Conservation (phyloP, 2,329 filamentous ascomycete genomes). For the Raffaelea albimanens region DNA sequence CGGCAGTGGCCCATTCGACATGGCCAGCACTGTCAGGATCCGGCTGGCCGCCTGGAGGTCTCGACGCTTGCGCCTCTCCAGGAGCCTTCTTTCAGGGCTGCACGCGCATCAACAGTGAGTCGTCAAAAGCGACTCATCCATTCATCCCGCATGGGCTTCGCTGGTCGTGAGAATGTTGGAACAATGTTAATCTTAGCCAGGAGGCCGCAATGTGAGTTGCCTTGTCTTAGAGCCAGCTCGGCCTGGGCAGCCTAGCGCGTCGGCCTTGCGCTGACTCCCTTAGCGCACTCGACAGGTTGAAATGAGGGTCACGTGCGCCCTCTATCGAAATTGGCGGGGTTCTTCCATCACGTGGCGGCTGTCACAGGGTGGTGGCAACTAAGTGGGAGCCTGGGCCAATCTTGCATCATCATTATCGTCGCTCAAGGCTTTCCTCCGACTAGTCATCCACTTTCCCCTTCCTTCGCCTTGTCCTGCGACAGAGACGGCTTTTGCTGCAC, state of each 20-base stretch:
- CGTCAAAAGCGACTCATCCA: no score
- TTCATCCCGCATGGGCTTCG: no score
- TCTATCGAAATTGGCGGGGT: background rate
- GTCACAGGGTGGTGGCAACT: background rate
- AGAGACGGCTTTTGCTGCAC: background rate
- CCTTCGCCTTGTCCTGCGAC: background rate
- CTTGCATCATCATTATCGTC: slow-evolving; percentile 6
- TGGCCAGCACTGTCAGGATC: slow-evolving; percentile 14
- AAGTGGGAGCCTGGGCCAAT: slow-evolving; percentile 2
- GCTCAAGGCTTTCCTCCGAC: background rate
- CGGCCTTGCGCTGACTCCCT: no score
- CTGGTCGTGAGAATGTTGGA: no score
- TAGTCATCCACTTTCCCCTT: background rate
- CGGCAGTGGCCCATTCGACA: slow-evolving; percentile 53
- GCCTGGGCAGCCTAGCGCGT: no score
- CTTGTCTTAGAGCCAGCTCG: no score
- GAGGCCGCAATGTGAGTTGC: no score
- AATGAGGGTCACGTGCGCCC: background rate
- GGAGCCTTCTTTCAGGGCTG: no score
- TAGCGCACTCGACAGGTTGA: no score
- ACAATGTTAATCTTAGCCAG: no score
- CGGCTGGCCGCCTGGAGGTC: background rate
- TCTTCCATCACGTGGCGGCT: slow-evolving; percentile 1
- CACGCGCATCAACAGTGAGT: no score
- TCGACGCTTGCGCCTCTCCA: no score